Conservation (phyloP, 208 protist species). For the Leishmania turanica region DNA sequence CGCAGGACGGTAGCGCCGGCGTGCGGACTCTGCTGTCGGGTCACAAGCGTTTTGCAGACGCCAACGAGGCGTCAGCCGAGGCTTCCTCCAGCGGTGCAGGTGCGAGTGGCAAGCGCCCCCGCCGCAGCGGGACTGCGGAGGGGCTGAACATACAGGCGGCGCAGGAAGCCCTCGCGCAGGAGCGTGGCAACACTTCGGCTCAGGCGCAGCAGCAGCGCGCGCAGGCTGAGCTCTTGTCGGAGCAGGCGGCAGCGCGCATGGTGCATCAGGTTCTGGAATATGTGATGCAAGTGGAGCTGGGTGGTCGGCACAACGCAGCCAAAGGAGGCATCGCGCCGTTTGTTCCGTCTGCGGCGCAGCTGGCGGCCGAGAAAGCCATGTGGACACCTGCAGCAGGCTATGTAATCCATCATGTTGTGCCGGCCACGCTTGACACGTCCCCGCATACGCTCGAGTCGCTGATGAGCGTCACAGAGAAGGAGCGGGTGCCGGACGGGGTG, state of each 20-base stretch:
- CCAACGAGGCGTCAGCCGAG: neutral
- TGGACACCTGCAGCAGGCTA: constrained; percentile 35
- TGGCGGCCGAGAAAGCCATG: constrained; percentile 44
- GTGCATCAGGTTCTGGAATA: constrained; percentile 66
- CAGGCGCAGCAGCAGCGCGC: constrained; percentile 26
- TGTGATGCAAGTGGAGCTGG: constrained; percentile 54
- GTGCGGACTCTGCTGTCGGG: constrained; percentile 28
- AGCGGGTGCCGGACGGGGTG: constrained; percentile 40
- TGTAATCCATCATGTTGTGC: constrained; percentile 47
- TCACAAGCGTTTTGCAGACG: constrained; percentile 22
- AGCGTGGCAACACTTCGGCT: constrained; percentile 23
- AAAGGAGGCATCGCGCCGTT: constrained; percentile 31
- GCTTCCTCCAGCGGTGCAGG: neutral
- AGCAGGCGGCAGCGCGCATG: constrained; percentile 36
- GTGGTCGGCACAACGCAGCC: constrained; percentile 61
- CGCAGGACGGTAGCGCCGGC: constrained; percentile 15
- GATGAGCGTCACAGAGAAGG: constrained; percentile 31
- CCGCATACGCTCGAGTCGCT: constrained; percentile 17
- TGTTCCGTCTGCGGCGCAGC: constrained; percentile 22
- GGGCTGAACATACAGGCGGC: constrained; percentile 34
- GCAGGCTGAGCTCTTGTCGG: constrained; percentile 29
- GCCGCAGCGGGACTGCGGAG: constrained; percentile 23
- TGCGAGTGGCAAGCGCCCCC: neutral
- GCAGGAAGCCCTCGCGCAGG: constrained; percentile 30
- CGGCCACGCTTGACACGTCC: constrained; percentile 5